Evolutionary conservation across 805 yeast species (phyloP).

Genomic region (Suhomyces sp.): DNA sequence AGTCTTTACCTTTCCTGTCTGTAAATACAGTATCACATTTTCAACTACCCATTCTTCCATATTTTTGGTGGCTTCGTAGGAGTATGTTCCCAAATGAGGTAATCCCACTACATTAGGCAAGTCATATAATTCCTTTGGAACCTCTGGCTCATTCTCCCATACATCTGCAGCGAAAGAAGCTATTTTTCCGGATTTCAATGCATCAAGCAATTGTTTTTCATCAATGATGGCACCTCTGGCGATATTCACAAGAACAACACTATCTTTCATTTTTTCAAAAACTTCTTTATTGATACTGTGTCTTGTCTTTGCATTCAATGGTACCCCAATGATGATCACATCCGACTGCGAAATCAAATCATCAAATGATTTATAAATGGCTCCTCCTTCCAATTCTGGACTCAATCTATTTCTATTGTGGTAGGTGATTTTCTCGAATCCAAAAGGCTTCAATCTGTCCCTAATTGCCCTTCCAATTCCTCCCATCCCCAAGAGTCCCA

Average conservation of each 20-base stretch:
- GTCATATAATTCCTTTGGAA: slow-evolving; percentile 57
- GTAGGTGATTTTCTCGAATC: slow-evolving; percentile 67
- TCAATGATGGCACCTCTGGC: slow-evolving; percentile 87
- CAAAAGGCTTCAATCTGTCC: slow-evolving; percentile 71
- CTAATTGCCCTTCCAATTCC: slow-evolving; percentile 85
- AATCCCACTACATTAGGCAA: slow-evolving; percentile 71
- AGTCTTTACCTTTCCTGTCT: slow-evolving; percentile 66
- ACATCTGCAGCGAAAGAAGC: slow-evolving; percentile 74
- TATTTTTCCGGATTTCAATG: slow-evolving; percentile 62
- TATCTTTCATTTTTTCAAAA: slow-evolving; percentile 71
- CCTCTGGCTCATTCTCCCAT: slow-evolving; percentile 71
- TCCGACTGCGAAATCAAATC: slow-evolving; percentile 65
- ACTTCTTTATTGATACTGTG: slow-evolving; percentile 65
- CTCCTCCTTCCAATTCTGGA: slow-evolving; percentile 63
- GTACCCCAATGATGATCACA: slow-evolving; percentile 71
- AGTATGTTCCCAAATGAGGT: slow-evolving; percentile 89
- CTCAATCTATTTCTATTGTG: slow-evolving; percentile 64
- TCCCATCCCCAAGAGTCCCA: slow-evolving; percentile 86
- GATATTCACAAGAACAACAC: slow-evolving; percentile 76
- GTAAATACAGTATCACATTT: slow-evolving; percentile 59
- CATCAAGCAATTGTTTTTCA: slow-evolving; percentile 56
- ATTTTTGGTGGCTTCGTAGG: slow-evolving; percentile 67
- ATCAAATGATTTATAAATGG: slow-evolving; percentile 71
- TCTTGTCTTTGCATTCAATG: slow-evolving; percentile 68
- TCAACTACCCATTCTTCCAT: slow-evolving; percentile 81